Base-by-base conservation (phyloP, 1,284 basidiomycete species). In the Pseudozyma hubeiensis region DNA sequence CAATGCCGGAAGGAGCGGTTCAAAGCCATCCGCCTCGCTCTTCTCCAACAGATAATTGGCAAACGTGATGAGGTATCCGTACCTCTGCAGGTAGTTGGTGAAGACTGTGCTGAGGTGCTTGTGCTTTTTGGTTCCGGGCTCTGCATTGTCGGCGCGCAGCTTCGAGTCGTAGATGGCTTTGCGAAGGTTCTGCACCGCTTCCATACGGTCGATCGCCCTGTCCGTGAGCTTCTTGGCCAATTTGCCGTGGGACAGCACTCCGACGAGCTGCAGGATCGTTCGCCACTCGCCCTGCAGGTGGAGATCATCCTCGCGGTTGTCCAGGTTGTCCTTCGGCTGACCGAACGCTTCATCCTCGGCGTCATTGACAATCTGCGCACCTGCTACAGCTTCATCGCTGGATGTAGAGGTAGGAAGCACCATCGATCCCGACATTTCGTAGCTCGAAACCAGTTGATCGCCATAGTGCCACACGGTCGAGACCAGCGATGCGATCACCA, bases 151-250 rank as follows among this genome's bases (percentile, higher is more conserved):
- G 1, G 80, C 79, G 3, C 82, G 75, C 7, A 84, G 64, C 53
- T 79, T 81, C 9, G 75, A 75, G 47, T 83, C 79, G 69, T 74
- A 81, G 53, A 82, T 81, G 7, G 82, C 82, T 53, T 81, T 82
- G 52, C 82, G 74, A 44, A 84, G 64, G 50, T 84, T 84, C 47
- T 84, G 82, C 17, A 84, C 81, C 19, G 79, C 77, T 37, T 83
- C 81, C 81, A 83, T 83, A 0, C 78, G 69, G 46, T 84, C 82
- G 43, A 83, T 80, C 0, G 79, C 81, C 11, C 65, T 56, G 84
- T 99, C 97, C 0, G 94, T 91, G 63, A 99, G 84, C 49, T 90
- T 89, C 85, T 99, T 99, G n/a, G 97, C 97, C 17, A 92, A 87
- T 86, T 94, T 94, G 24, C 93, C 93, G 76, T 92, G 89, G 13